Conservation (phyloP, 495 filamentous ascomycete species). For the Penicillium coprophilum region DNA sequence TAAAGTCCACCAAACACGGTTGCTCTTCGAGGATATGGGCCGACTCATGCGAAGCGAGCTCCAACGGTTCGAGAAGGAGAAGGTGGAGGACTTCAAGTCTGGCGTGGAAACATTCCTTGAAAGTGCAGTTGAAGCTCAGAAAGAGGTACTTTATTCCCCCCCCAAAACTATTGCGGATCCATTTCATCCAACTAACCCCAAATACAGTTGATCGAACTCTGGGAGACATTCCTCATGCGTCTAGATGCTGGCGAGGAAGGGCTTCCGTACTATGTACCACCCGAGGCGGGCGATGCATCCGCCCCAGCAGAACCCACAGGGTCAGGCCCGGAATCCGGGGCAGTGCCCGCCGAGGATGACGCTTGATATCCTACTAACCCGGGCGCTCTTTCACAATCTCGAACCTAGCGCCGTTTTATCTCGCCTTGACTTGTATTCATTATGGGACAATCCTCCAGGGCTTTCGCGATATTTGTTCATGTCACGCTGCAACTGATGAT, state of each 20-base stretch:
- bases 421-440: constrained; percentile 5
- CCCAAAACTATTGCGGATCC: background rate
- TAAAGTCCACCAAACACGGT: constrained; percentile 83
- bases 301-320: constrained; percentile 23
- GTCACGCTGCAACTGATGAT: constrained; percentile 10
- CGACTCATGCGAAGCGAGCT: constrained; percentile 85
- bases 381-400: constrained; percentile 9
- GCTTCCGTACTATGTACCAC: constrained; percentile 69
- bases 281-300: constrained; percentile 19
- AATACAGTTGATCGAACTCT: constrained; percentile 87
- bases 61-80: constrained; percentile 93
- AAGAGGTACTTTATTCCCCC: constrained; percentile 70
- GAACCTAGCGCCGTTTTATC: background rate
- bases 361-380: constrained; percentile 7
- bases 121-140: constrained; percentile 94
- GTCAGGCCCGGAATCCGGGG: constrained; percentile 31
- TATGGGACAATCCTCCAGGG: background rate
- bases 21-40: constrained; percentile 98
- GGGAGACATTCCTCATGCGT: constrained; percentile 97
- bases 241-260: constrained; percentile 91
- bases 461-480: constrained; percentile 2
- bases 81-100: constrained; percentile 98
- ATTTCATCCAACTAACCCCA: constrained; percentile 22
- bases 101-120: constrained; percentile 97
- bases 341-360: constrained; percentile 18